A percentile compares a stretch with the other conserved stretches of the same genome.
Evolutionary conservation across 495 filamentous ascomycete genomes (phyloP).

Genomic region (Extremus antarcticus): DNA sequence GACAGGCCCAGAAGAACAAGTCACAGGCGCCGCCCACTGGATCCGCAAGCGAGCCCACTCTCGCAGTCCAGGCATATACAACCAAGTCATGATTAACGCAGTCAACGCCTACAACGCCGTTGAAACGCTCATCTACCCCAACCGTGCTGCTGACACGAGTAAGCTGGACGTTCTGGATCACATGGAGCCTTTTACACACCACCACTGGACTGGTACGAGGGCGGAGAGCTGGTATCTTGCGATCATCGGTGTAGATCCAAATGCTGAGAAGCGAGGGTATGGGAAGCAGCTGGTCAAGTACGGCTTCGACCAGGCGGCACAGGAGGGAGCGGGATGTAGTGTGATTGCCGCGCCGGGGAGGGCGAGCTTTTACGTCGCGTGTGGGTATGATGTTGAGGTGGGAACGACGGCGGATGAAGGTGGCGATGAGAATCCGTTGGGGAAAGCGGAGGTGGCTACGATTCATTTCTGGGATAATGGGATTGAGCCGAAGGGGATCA

Average conservation of each 20-base stretch:
- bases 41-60: background rate
- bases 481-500: background rate
- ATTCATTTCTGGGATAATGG: constrained; percentile 6
- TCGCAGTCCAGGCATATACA: background rate
- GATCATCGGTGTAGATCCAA: background rate
- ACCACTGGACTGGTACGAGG: constrained; percentile 2
- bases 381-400: constrained; percentile 1
- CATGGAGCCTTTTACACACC: background rate
- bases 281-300: background rate
- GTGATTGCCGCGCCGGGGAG: background rate
- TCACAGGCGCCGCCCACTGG: constrained; percentile 11
- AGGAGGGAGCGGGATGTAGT: background rate
- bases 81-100: background rate
- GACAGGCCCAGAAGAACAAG: constrained; percentile 1
- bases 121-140: background rate
- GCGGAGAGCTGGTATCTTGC: constrained; percentile 1
- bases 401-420: background rate
- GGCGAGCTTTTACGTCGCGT: constrained; percentile 1
- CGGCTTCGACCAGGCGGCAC: background rate
- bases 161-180: background rate
- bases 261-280: background rate
- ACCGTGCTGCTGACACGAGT: constrained; percentile 1
- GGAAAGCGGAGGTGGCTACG: background rate
- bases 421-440: background rate
- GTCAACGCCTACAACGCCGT: background rate